phyloP scores from a whole-genome alignment of 352 stramenopile genomes.

The Phytophthora palmivora region DNA sequence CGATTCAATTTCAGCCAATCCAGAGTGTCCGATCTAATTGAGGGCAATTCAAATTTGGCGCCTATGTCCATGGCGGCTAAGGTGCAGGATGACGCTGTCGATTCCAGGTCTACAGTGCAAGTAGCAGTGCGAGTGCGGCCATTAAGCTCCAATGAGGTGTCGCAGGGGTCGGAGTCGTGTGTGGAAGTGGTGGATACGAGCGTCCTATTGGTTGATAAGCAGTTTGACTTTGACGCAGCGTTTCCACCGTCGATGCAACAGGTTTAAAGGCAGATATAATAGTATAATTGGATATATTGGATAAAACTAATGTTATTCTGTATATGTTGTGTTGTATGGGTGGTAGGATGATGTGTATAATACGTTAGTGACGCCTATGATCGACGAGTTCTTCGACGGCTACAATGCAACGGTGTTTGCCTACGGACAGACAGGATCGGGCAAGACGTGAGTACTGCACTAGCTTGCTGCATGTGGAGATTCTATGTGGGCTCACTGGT shows the following conservation, averaged over 20 bases:
- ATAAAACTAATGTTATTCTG: background rate
- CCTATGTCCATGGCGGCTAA: background rate
- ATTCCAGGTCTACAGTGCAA: constrained; percentile 14
- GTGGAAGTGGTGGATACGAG: constrained; percentile 32
- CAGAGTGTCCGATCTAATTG: background rate
- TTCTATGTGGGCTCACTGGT: constrained; percentile 1
- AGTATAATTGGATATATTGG: background rate
- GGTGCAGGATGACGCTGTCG: background rate
- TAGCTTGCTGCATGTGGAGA: background rate
- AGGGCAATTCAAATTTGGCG: background rate
- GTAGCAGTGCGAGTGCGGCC: constrained; percentile 50
- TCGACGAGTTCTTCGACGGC: constrained; percentile 92
- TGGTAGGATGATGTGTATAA: constrained; percentile 62
- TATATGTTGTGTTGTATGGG: background rate
- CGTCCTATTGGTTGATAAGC: constrained; percentile 42
- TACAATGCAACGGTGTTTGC: constrained; percentile 96
- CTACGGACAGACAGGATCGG: constrained; percentile 94
- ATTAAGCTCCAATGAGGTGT: constrained; percentile 34
- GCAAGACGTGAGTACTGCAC: constrained; percentile 63
- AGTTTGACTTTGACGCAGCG: constrained; percentile 86
- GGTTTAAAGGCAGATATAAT: constrained; percentile 5
- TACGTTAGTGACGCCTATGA: constrained; percentile 58
- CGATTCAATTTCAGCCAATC: constrained; percentile 29
- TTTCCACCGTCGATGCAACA: constrained; percentile 51
- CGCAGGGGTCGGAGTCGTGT: constrained; percentile 35